Percentiles rank a stretch among this genome's conserved stretches.
Conservation (phyloP, 805 yeast genomes). For the Saturnispora sekii region DNA sequence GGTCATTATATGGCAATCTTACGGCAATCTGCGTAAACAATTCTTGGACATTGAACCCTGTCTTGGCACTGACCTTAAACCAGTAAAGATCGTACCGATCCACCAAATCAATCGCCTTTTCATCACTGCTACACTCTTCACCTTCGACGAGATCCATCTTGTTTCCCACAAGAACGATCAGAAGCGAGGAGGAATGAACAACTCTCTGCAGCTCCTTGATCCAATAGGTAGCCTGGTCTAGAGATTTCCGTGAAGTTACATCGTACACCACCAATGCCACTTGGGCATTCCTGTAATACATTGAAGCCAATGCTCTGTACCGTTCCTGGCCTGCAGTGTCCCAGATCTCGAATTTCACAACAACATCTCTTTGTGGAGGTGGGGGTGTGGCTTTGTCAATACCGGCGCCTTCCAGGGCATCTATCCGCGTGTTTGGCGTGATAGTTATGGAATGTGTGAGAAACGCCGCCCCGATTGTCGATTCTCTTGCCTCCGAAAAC, state of each 20-base stretch:
- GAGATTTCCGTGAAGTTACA: slow-evolving; percentile 58
- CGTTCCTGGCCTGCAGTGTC: slow-evolving; percentile 67
- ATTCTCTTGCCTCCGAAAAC: slow-evolving; percentile 64
- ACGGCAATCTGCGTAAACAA: slow-evolving; percentile 43
- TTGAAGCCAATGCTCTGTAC: slow-evolving; percentile 67
- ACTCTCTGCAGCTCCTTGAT: slow-evolving; percentile 74
- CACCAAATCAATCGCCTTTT: slow-evolving; percentile 42
- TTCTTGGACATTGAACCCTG: slow-evolving; percentile 40
- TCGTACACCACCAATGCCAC: slow-evolving; percentile 75
- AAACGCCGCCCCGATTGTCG: slow-evolving; percentile 82
- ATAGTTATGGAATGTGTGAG: slow-evolving; percentile 52
- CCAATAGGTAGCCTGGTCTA: slow-evolving; percentile 67
- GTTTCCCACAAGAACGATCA: slow-evolving; percentile 80
- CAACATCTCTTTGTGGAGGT: background rate
- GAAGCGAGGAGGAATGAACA: slow-evolving; percentile 53
- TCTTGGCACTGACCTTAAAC: slow-evolving; percentile 50
- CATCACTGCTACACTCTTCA: slow-evolving; percentile 30
- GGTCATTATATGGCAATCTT: slow-evolving; percentile 30
- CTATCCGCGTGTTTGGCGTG: slow-evolving; percentile 36
- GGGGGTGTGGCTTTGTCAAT: background rate
- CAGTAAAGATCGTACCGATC: slow-evolving; percentile 40
- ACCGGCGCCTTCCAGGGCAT: background rate
- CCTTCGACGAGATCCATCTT: slow-evolving; percentile 53
- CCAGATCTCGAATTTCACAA: slow-evolving; percentile 70
- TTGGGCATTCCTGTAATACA: slow-evolving; percentile 75